Conservation (phyloP, 768 basidiomycete species). For the Lyophyllum decastes region DNA sequence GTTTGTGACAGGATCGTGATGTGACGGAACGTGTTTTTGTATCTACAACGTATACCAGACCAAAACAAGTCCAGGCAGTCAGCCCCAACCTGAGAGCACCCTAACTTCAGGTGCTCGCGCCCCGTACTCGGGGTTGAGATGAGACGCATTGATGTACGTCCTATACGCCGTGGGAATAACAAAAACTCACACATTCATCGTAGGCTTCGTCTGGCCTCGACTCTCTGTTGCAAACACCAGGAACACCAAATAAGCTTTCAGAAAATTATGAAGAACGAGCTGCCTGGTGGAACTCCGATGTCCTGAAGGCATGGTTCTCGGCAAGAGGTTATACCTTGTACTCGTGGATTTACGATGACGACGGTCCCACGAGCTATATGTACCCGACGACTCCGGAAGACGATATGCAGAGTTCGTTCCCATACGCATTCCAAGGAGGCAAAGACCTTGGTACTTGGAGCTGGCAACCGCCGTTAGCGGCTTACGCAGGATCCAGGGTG, state of each 20-base stretch:
- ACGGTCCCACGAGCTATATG: not conserved
- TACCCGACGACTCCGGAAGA: not conserved
- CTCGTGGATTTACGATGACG: not conserved
- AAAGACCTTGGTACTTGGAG: not conserved
- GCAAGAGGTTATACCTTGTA: slow-evolving; percentile 4
- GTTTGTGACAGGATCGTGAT: no score
- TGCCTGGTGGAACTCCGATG: slow-evolving; percentile 1
- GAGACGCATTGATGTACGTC: no score
- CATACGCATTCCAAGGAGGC: not conserved
- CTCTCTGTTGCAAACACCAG: not conserved
- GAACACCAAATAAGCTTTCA: no score
- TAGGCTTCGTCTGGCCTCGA: no score
- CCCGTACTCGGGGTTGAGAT: no score
- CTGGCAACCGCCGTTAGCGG: not conserved
- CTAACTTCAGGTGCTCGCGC: no score
- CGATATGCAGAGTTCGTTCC: not conserved
- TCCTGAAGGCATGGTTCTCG: not conserved
- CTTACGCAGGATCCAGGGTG: not conserved
- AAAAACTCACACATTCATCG: no score
- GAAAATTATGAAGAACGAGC: not conserved
- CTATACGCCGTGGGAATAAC: no score
- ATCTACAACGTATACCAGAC: no score
- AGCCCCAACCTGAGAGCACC: no score
- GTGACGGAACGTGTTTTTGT: no score
- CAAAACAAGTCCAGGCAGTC: no score